Evolutionary conservation across 768 basidiomycete genomes (phyloP).

Genomic region (Amanita brunnescens): DNA sequence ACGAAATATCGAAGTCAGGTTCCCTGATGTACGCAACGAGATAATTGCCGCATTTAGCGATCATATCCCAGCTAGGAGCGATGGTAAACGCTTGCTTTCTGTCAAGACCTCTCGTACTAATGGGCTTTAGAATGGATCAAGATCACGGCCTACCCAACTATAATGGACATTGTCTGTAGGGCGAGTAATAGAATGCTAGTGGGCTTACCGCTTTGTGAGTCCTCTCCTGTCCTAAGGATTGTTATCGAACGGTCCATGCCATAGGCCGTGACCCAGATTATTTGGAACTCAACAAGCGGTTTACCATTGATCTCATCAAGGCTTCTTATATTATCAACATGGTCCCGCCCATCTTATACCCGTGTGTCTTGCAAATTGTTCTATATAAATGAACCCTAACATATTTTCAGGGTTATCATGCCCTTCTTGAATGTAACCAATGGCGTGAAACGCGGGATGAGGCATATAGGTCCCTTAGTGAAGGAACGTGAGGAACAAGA

Average conservation of each 20-base stretch:
- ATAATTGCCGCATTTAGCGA: conserved; percentile 15
- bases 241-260: neutral
- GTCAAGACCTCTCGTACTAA: neutral
- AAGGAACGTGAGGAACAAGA: conserved; percentile 18
- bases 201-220: conserved; percentile 18
- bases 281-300: conserved; percentile 11
- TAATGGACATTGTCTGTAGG: conserved; percentile 15
- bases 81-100: neutral
- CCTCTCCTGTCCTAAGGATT: neutral
- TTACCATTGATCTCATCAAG: conserved; percentile 11
- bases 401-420: conserved; percentile 10
- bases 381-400: neutral
- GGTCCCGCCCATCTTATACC: conserved; percentile 17
- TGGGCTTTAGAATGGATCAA: conserved; percentile 11
- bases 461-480: conserved; percentile 20
- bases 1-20: conserved; percentile 19
- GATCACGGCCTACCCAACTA: conserved; percentile 9
- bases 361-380: conserved; percentile 9
- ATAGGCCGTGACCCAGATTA: conserved; percentile 17
- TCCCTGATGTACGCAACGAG: conserved; percentile 19
- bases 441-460: conserved; percentile 9
- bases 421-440: conserved; percentile 10
- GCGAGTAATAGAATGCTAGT: conserved; percentile 18
- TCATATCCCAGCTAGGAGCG: conserved; percentile 7
- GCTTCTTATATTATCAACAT: conserved; percentile 14